These are phyloP conservation scores for Pelargonium cotyledonis DNA, from an alignment of 441 rosid genomes.

Conservation along the genomic window DNA sequence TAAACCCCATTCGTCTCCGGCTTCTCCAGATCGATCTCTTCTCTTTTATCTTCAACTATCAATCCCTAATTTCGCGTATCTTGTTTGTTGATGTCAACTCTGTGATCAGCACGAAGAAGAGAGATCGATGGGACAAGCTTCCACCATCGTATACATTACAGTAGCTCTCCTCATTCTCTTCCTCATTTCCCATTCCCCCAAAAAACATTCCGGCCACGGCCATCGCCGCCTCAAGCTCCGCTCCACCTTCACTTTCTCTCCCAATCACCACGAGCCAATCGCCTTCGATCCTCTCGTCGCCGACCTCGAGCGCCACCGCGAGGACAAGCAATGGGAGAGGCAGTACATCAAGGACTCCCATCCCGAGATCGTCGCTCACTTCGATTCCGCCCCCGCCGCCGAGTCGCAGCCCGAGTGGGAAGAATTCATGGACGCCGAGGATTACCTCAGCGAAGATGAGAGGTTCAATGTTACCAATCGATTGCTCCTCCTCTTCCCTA, in stretches of 20 bases:
- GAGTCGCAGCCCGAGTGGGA: conserved; percentile 96
- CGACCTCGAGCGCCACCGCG: conserved; percentile 79
- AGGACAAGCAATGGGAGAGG: conserved; percentile 84
- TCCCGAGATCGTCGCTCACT: conserved; percentile 33
- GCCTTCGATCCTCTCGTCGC: conserved; percentile 85
- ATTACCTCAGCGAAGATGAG: conserved; percentile 76
- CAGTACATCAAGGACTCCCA: conserved; percentile 56
- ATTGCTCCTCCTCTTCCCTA: conserved; percentile 74
- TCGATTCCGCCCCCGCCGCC: conserved; percentile 61
- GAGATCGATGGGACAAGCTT: conserved; percentile 45
- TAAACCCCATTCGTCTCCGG: neutral
- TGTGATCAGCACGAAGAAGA: neutral
- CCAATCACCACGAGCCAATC: conserved; percentile 47
- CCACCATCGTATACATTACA: conserved; percentile 49
- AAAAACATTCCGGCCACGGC: conserved; percentile 30
- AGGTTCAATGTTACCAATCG: conserved; percentile 82
- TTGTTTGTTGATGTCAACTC: neutral
- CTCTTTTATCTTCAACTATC: neutral
- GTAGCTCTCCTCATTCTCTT: conserved; percentile 57
- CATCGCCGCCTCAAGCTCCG: conserved; percentile 70
- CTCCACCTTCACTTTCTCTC: conserved; percentile 51
- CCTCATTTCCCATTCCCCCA: conserved; percentile 61
- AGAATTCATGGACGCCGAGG: conserved; percentile 85
- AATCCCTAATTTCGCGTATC: neutral
- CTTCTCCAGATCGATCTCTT: neutral